Percentiles rank a stretch among this genome's conserved stretches.
phyloP scores from a whole-genome alignment of 257 asterid species.

The Phtheirospermum japonicum region DNA sequence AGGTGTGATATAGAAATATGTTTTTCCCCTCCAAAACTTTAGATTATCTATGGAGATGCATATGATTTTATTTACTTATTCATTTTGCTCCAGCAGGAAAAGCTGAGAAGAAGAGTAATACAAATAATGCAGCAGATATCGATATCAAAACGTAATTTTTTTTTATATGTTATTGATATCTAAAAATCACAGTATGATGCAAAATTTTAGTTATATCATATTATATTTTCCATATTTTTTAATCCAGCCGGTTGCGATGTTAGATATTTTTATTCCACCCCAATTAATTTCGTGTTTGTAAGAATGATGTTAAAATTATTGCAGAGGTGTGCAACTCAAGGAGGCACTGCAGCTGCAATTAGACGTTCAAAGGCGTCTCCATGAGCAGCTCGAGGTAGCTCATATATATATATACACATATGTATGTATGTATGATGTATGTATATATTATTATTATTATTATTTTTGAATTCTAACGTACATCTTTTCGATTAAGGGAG shows the following conservation, averaged over 20 bases:
- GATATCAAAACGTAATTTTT: constrained; percentile 48
- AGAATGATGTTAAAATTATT: background rate
- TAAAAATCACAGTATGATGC: background rate
- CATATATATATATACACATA: no score
- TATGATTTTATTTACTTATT: background rate
- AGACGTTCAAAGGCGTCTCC: constrained; percentile 70
- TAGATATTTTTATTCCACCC: background rate
- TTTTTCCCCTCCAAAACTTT: background rate
- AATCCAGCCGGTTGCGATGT: background rate
- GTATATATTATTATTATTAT: no score
- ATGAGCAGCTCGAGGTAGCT: constrained; percentile 73
- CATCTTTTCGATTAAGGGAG: background rate
- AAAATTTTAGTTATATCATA: background rate
- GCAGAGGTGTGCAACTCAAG: constrained; percentile 68
- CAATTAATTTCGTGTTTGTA: background rate
- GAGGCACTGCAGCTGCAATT: constrained; percentile 73
- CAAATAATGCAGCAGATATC: constrained; percentile 29
- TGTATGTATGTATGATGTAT: no score
- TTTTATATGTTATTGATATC: constrained; percentile 5
- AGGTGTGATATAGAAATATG: constrained; percentile 36
- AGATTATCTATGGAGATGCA: background rate
- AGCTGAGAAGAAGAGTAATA: constrained; percentile 39
- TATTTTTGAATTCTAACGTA: background rate
- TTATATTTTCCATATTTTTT: background rate
- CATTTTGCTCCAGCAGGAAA: constrained; percentile 47